Evolutionary conservation across 352 stramenopile species (phyloP).

Genomic region (Globisporangium paroecandrum): DNA sequence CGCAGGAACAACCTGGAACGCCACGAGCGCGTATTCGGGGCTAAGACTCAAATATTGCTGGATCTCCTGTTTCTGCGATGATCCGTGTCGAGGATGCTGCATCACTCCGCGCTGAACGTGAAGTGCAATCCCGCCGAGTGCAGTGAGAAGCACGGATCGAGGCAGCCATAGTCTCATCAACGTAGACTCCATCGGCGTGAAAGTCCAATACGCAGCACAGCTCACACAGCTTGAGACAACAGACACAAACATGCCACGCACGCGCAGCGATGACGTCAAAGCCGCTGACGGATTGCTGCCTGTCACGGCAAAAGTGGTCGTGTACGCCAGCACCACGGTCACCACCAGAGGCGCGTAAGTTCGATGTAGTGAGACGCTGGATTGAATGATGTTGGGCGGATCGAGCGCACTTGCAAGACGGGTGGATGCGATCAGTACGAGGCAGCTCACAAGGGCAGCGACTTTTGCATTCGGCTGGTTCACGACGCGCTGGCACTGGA

Average conservation of each 20-base stretch:
- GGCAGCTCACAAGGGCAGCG: constrained; percentile 20
- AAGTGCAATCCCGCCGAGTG: constrained; percentile 18
- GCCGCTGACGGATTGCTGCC: constrained; percentile 3
- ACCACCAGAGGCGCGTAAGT: constrained; percentile 37
- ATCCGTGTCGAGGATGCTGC: neutral
- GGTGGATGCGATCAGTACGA: constrained; percentile 42
- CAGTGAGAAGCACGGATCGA: constrained; percentile 45
- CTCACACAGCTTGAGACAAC: constrained; percentile 24
- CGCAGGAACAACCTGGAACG: constrained; percentile 36
- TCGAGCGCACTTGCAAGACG: constrained; percentile 44
- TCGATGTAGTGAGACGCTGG: constrained; percentile 25
- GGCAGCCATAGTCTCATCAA: constrained; percentile 59
- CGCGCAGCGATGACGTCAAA: constrained; percentile 12
- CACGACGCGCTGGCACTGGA: constrained; percentile 20
- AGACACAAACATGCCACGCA: constrained; percentile 21
- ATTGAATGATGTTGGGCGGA: constrained; percentile 71
- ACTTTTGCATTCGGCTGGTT: neutral
- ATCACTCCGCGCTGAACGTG: constrained; percentile 8
- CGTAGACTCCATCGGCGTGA: constrained; percentile 29
- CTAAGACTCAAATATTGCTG: neutral
- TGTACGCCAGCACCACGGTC: constrained; percentile 21
- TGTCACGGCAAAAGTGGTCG: constrained; percentile 13
- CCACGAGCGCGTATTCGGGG: constrained; percentile 29
- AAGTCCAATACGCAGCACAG: constrained; percentile 50
- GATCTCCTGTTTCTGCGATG: neutral